Conservation (phyloP, 1,139 yeast species). For the Candida tetrigidarum region DNA sequence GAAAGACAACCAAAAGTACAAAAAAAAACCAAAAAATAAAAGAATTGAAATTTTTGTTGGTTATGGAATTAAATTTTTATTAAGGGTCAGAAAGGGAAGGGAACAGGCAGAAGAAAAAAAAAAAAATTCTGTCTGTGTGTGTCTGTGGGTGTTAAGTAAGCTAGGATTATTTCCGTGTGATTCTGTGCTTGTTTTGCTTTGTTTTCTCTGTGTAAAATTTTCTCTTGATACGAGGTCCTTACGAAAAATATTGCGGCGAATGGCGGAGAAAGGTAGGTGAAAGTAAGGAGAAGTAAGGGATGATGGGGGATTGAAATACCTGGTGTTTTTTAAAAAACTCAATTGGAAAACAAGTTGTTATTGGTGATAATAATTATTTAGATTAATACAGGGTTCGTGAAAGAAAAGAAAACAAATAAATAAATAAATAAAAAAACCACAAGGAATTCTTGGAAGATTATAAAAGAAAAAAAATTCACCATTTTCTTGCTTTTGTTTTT, state of each 20-base stretch:
- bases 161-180: background rate
- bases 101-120: too few species aligned
- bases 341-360: background rate
- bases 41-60: background rate
- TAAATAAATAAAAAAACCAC: background rate
- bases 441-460: background rate
- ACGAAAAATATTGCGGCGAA: slow-evolving; percentile 1
- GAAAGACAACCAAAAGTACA: background rate
- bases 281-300: background rate
- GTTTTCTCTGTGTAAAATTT: background rate
- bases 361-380: background rate
- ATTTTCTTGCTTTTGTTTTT: too few species aligned
- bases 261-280: background rate
- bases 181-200: background rate
- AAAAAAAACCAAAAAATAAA: too few species aligned
- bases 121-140: background rate
- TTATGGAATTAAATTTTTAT: too few species aligned
- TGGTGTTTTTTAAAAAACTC: background rate
- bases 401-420: background rate
- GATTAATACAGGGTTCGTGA: background rate
- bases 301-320: background rate
- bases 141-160: background rate
- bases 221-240: slow-evolving; percentile 5
- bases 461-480: too few species aligned
- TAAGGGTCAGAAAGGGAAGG: background rate